Evolutionary conservation across 2,329 filamentous ascomycete genomes (phyloP), one percentile per base, ranked within the genome.

Genomic region (Nectriaceae sp.): DNA sequence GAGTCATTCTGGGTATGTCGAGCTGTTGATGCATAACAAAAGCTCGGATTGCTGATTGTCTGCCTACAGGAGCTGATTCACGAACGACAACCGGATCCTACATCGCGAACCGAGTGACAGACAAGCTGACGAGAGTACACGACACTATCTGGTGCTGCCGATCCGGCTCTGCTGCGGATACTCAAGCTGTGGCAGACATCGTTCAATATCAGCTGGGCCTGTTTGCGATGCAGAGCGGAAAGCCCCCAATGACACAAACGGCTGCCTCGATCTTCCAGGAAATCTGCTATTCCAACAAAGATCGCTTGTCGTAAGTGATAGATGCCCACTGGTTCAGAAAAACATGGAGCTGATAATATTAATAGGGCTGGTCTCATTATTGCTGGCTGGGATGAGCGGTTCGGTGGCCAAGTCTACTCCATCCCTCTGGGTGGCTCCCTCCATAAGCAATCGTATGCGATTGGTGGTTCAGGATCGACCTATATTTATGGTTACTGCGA

Each of bases 401-500:
- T 97, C 70, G 94, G 94, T 59, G 94, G 94, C 42, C 92, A 97
- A 70, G 93, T 99, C 56, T 99, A 97, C 78, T 94, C 90, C 64
- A 97, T 99, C 70, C 94, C 94, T 3, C 81, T 97, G 35, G 94
- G 94, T 62, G 94, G 94, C 47, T 97, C 94, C 42, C 84, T 99
- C 62, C 94, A 99, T 84, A 97, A 97, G 80, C 92, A 97, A 70
- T 70, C 92, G 16, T 99, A 97, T 68, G 85, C 94, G 37, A 99
- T 99, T 65, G 92, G 91, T 61, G 94, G 94, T 39, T 97, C 93
- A 18, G 94, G 94, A 36, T 97, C 93, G 62, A 97, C 94, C 53
- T 99, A 99, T 78, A 99, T 99, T 73, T 99, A 97, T 78, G 94
- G 94, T 63, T 97, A 96, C 80, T 97, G 92, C 69, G 93, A 99